phyloP scores from a whole-genome alignment of 1,284 basidiomycete genomes.

The Ustilago sp. region DNA sequence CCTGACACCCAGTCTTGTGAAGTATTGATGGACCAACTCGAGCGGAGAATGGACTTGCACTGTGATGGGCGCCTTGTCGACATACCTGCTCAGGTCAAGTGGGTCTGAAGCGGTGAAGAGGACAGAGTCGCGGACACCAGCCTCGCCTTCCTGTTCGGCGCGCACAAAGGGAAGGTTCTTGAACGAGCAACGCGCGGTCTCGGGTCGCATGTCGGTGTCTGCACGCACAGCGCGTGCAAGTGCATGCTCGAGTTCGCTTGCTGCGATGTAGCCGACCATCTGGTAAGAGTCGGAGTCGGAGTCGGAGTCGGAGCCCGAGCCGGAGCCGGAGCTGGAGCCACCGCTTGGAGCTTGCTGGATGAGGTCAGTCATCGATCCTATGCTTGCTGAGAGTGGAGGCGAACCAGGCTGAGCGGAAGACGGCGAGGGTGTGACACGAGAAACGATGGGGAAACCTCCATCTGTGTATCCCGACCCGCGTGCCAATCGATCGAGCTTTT shows the following conservation, averaged over 20 bases:
- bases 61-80: slow-evolving; percentile 89
- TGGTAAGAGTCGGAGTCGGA: slow-evolving; percentile 69
- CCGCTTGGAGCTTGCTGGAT: slow-evolving; percentile 17
- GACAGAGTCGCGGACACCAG: slow-evolving; percentile 44
- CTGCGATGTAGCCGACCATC: slow-evolving; percentile 91
- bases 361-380: slow-evolving; percentile 28
- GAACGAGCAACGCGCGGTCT: slow-evolving; percentile 42
- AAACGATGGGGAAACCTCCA: slow-evolving; percentile 84
- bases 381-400: slow-evolving; percentile 23
- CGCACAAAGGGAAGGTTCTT: slow-evolving; percentile 48
- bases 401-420: slow-evolving; percentile 11
- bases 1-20: slow-evolving; percentile 57
- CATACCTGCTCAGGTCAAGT: slow-evolving; percentile 87
- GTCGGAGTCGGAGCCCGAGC: too few species aligned
- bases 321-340: slow-evolving; percentile 5
- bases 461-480: slow-evolving; percentile 73
- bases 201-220: slow-evolving; percentile 17
- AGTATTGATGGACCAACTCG: slow-evolving; percentile 83
- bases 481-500: slow-evolving; percentile 72
- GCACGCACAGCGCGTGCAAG: slow-evolving; percentile 24
- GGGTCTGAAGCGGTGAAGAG: slow-evolving; percentile 36
- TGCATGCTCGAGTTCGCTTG: slow-evolving; percentile 92
- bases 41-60: slow-evolving; percentile 84
- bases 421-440: slow-evolving; percentile 65
- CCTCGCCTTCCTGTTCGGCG: slow-evolving; percentile 31